Evolutionary conservation across 1,139 yeast species (phyloP).

Genomic region (Candida sanyaensis): DNA sequence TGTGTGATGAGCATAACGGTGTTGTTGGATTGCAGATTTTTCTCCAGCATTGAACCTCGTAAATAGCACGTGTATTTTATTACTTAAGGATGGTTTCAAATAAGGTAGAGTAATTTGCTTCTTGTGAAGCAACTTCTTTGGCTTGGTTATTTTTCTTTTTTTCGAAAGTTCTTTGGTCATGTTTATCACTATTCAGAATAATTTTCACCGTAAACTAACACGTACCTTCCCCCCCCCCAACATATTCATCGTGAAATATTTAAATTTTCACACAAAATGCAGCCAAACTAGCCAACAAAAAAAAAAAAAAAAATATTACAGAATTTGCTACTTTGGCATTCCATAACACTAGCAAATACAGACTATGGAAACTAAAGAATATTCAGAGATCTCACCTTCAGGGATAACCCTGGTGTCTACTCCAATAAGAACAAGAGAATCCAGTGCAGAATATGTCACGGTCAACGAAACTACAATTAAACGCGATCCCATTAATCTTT

Average conservation of each 20-base stretch:
- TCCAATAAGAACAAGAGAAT: slow-evolving; percentile 6
- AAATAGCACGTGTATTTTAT: slow-evolving; percentile 47
- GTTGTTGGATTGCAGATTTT: slow-evolving; percentile 62
- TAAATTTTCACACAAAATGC: neutral
- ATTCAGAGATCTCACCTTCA: slow-evolving; percentile 9
- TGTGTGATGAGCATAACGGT: slow-evolving; percentile 73
- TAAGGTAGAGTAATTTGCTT: slow-evolving; percentile 18
- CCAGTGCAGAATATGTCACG: slow-evolving; percentile 5
- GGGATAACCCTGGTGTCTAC: slow-evolving; percentile 12
- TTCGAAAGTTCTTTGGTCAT: neutral
- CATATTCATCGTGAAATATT: too few species aligned
- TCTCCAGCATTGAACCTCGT: slow-evolving; percentile 79
- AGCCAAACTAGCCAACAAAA: neutral
- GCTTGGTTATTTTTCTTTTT: neutral
- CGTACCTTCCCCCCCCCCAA: too few species aligned
- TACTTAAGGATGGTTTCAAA: slow-evolving; percentile 37
- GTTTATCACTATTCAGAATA: too few species aligned
- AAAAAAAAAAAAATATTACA: neutral
- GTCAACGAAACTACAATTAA: slow-evolving; percentile 4
- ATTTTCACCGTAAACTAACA: too few species aligned
- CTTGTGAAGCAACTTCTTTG: neutral
- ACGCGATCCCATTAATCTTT: slow-evolving; percentile 10
- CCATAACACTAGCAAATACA: neutral
- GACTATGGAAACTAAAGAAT: slow-evolving; percentile 2
- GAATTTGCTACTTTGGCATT: neutral